Conservation (phyloP, 129 eudicot genomes). For the Flaveria sonorensis region DNA sequence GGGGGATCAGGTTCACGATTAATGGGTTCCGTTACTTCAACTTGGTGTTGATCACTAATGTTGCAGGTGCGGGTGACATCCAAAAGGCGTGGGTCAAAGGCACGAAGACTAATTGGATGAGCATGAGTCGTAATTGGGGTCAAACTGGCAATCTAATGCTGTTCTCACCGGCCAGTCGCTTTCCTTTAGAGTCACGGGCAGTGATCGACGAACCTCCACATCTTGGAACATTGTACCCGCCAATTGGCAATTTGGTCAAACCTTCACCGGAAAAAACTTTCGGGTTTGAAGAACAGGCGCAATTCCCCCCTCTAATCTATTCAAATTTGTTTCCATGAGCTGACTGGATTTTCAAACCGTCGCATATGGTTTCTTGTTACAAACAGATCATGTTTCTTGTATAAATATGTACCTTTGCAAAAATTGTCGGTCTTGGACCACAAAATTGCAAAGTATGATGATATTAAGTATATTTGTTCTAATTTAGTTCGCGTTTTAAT, state of each 20-base stretch:
- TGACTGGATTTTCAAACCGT: constrained; percentile 25
- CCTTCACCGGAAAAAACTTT: constrained; percentile 76
- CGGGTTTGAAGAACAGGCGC: constrained; percentile 42
- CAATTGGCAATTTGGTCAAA: constrained; percentile 86
- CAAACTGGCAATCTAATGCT: constrained; percentile 82
- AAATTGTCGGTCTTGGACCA: constrained; percentile 7
- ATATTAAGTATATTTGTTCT: constrained; percentile 20
- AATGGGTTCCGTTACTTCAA: constrained; percentile 93
- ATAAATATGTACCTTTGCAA: constrained; percentile 16
- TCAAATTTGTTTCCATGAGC: constrained; percentile 15
- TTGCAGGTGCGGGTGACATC: constrained; percentile 83
- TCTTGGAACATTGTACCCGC: constrained; percentile 76
- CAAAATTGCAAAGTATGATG: constrained; percentile 29
- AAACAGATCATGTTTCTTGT: constrained; percentile 21
- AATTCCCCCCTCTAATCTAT: neutral
- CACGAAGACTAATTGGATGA: constrained; percentile 65
- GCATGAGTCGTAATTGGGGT: constrained; percentile 87
- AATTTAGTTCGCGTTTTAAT: neutral
- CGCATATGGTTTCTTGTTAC: constrained; percentile 4
- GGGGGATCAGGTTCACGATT: constrained; percentile 79
- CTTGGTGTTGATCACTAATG: constrained; percentile 71
- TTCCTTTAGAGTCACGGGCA: constrained; percentile 62
- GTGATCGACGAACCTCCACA: constrained; percentile 72
- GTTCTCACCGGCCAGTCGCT: constrained; percentile 71
- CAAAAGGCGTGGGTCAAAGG: constrained; percentile 66